Conservation (phyloP, 2,329 filamentous ascomycete genomes). For the Nemania sp. region DNA sequence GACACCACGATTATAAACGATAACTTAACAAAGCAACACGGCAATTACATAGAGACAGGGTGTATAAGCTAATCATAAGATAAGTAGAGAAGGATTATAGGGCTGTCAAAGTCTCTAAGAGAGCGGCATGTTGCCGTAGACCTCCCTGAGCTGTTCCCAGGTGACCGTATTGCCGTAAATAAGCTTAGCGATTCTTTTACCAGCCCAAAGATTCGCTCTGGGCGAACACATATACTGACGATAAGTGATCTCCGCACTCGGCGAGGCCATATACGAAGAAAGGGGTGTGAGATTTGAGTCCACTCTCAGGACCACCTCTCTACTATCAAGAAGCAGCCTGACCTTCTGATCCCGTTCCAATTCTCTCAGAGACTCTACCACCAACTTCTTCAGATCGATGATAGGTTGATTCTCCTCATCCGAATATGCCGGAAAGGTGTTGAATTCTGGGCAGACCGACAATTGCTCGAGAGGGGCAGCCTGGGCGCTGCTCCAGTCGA, state of each 20-base stretch:
- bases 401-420: conserved; percentile 34
- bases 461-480: conserved; percentile 42
- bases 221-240: conserved; percentile 15
- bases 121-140: conserved; percentile 10
- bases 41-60: too few relatives aligned
- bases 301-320: neutral
- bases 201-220: conserved; percentile 3
- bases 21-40: too few relatives aligned
- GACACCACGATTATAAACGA: too few relatives aligned
- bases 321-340: conserved; percentile 1
- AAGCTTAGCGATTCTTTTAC: conserved; percentile 1
- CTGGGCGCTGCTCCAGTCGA: conserved; percentile 44
- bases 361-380: conserved; percentile 6
- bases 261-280: conserved; percentile 13
- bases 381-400: conserved; percentile 8
- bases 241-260: conserved; percentile 1
- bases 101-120: too few relatives aligned
- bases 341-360: neutral
- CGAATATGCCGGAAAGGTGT: conserved; percentile 36
- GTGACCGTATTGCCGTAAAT: conserved; percentile 11
- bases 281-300: neutral
- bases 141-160: conserved; percentile 14
- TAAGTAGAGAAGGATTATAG: too few relatives aligned
- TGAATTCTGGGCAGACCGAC: conserved; percentile 41
- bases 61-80: too few relatives aligned